Base-by-base conservation (phyloP, 73 alveolate species). In the Paramecium caudatum region DNA sequence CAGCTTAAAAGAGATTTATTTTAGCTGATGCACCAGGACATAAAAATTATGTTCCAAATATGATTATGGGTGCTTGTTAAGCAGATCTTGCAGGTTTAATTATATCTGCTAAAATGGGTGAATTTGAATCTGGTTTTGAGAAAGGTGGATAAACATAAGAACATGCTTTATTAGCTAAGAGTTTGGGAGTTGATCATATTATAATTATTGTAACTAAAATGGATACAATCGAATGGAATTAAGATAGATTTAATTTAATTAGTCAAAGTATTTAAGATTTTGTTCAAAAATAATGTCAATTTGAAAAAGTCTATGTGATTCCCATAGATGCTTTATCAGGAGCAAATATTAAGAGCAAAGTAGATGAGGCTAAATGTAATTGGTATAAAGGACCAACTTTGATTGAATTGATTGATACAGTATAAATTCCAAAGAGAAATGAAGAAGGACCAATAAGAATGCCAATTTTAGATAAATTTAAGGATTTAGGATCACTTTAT, bases 1-100 rank as follows among this genome's bases (percentile, higher is more conserved):
- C 99, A 19, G 91, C 92, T 13, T 95, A 92, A 86, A 95, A 96
- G 82, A 85, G 99, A 43, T 95, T 94, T 84, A 94, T 98, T 30
- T 87, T 95, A 19, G 90, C 96, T 83, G 99, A 99, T 94, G 99
- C 99, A 27, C 99, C 99, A 4, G 99, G 99, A 9, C 99, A 99
- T 95, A 95, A 98, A 93, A 98, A 98, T 85, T 99, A 97, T 82
- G 99, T 99, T 47, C 99, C 99, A n/a, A 98, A 98, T 87, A 96
- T 98, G 99, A 97, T 98, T 83, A 95, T 94, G 85, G 99, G 99
- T 32, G 99, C 99, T 2, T 98, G 99, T 15, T 97, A 98, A 91
- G 99, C 99, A 43, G 99, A 99, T 80, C 94, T 97, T 65, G 99
- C 98, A 37, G 97, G 94, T 25, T 88, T 96, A n/a, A 97, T 96